Percentiles rank a stretch among this genome's conserved stretches.
Evolutionary conservation across 2,329 filamentous ascomycete genomes (phyloP).

Genomic region (Claviceps capensis): DNA sequence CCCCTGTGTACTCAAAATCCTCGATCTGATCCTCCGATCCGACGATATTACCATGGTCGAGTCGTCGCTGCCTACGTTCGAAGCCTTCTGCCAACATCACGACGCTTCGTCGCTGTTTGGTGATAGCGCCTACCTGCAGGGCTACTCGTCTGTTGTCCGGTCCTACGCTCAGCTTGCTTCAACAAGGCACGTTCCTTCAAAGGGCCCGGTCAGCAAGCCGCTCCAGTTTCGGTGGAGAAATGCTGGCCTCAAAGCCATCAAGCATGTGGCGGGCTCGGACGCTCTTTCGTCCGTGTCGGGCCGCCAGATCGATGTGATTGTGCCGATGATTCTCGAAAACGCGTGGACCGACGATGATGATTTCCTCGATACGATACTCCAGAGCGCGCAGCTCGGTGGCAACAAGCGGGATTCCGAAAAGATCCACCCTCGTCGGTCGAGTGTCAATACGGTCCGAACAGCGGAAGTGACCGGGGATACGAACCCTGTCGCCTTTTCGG

Average conservation of each 20-base stretch:
- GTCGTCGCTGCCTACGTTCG: conserved; percentile 74
- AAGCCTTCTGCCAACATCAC: conserved; percentile 78
- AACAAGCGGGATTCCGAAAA: conserved; percentile 49
- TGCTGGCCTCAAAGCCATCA: conserved; percentile 63
- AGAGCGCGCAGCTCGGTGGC: conserved; percentile 54
- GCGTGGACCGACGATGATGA: conserved; percentile 62
- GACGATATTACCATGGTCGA: conserved; percentile 88
- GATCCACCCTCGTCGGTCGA: conserved; percentile 54
- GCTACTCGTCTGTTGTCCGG: conserved; percentile 71
- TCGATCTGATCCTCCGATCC: conserved; percentile 70
- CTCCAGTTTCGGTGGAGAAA: conserved; percentile 67
- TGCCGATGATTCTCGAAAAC: conserved; percentile 80
- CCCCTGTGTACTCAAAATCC: conserved; percentile 68
- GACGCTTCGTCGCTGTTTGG: conserved; percentile 75
- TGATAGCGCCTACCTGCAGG: conserved; percentile 67
- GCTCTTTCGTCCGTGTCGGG: conserved; percentile 61
- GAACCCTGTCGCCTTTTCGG: conserved; percentile 60
- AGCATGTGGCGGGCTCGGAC: conserved; percentile 67
- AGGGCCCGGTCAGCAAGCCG: conserved; percentile 49
- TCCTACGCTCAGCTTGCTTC: conserved; percentile 72
- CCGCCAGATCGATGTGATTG: conserved; percentile 61
- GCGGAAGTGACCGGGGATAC: conserved; percentile 47
- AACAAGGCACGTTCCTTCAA: conserved; percentile 38
- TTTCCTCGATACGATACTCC: conserved; percentile 53
- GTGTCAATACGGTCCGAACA: conserved; percentile 62